These are phyloP conservation scores for Salix koriyanagi DNA, from an alignment of 345 rosid species.

Conservation along the genomic window DNA sequence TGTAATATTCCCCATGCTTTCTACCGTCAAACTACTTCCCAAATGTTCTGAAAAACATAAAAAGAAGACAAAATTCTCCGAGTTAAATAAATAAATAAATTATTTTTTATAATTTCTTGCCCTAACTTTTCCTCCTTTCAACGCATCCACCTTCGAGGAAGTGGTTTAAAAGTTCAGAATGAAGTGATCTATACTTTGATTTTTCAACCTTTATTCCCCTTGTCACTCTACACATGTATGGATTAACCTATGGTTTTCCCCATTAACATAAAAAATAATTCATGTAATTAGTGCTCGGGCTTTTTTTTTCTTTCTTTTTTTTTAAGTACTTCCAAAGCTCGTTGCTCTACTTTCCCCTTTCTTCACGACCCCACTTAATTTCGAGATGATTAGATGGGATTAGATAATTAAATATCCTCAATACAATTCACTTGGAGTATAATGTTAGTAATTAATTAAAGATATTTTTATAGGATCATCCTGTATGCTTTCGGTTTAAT, in stretches of 20 bases:
- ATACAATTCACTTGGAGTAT: slow-evolving; percentile 3
- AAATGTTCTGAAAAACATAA: not conserved
- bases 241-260: not conserved
- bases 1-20: not conserved
- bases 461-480: slow-evolving; percentile 10
- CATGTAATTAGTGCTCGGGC: slow-evolving; percentile 8
- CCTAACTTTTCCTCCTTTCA: not conserved
- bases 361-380: slow-evolving; percentile 25
- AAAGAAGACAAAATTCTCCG: not conserved
- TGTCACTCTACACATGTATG: slow-evolving; percentile 1
- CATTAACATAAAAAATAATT: not conserved
- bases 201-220: slow-evolving; percentile 1
- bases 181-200: slow-evolving; percentile 7
- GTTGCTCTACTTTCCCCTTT: slow-evolving; percentile 19
- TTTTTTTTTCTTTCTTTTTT: not conserved
- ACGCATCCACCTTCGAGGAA: not conserved
- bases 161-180: slow-evolving; percentile 15
- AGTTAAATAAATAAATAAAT: not conserved
- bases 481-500: slow-evolving; percentile 24
- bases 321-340: slow-evolving; percentile 22
- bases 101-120: not conserved
- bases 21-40: not conserved
- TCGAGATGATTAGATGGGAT: slow-evolving; percentile 22
- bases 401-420: slow-evolving; percentile 8
- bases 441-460: not conserved